Conservation (phyloP, 345 rosid species). For the Kernera saxatilis region DNA sequence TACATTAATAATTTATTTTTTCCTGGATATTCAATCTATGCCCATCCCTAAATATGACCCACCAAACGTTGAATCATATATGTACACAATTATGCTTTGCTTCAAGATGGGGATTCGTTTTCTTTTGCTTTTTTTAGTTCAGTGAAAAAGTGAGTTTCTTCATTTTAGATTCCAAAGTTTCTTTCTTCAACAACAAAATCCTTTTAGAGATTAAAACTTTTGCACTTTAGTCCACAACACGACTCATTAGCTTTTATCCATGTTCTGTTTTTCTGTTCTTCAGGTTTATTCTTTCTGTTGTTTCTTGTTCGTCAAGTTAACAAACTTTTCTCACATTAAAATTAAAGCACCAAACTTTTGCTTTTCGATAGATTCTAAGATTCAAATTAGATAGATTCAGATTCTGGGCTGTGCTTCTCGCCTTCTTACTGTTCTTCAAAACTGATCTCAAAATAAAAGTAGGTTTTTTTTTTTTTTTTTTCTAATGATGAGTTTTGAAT, state of each 20-base stretch:
- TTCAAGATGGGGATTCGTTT: constrained; percentile 32
- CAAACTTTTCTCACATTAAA: neutral
- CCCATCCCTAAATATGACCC: constrained; percentile 10
- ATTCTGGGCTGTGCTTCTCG: neutral
- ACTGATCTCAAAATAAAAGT: neutral
- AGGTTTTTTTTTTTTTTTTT: neutral
- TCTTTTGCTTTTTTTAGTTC: constrained; percentile 5
- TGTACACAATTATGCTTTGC: constrained; percentile 27
- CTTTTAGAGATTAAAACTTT: constrained; percentile 2
- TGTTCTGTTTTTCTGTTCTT: constrained; percentile 10
- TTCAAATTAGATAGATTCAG: neutral
- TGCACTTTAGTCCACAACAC: constrained; percentile 25
- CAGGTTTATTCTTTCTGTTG: constrained; percentile 14
- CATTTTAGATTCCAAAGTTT: constrained; percentile 29
- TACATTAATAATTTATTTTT: neutral
- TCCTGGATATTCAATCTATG: neutral
- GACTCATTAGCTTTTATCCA: constrained; percentile 16
- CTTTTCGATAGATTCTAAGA: neutral
- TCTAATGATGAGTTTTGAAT: too few relatives aligned
- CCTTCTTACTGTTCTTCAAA: neutral
- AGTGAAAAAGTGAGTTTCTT: constrained; percentile 34
- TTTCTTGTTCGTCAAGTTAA: constrained; percentile 24
- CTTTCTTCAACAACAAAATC: neutral
- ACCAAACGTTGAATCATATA: constrained; percentile 8
- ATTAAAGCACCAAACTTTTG: neutral